Percentiles rank a stretch among this genome's conserved stretches.
Evolutionary conservation across 2,329 filamentous ascomycete genomes (phyloP).

Genomic region (Hypoxylon sp.): DNA sequence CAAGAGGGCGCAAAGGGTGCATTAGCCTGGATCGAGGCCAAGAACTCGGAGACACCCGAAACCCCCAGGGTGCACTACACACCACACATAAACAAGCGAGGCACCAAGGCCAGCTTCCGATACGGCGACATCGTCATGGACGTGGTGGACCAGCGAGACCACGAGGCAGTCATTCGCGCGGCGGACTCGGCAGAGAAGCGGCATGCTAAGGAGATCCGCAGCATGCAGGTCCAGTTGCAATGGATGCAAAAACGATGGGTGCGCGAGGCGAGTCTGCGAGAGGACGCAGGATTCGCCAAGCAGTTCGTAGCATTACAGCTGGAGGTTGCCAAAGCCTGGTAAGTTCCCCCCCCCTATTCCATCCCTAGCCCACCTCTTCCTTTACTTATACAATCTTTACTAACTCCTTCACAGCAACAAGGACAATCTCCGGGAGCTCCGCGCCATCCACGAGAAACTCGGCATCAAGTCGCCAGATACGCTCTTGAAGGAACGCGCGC

Average conservation of each 20-base stretch:
- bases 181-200: slow-evolving; percentile 70
- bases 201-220: slow-evolving; percentile 79
- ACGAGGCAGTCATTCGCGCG: slow-evolving; percentile 62
- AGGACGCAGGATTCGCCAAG: slow-evolving; percentile 87
- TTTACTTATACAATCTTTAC: slow-evolving; percentile 21
- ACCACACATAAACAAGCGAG: slow-evolving; percentile 35
- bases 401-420: slow-evolving; percentile 76
- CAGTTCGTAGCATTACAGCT: slow-evolving; percentile 81
- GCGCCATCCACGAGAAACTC: slow-evolving; percentile 76
- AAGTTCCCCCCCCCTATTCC: slow-evolving; percentile 54
- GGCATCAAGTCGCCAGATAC: slow-evolving; percentile 49
- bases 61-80: slow-evolving; percentile 14
- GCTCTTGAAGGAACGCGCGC: slow-evolving; percentile 44
- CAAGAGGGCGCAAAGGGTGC: slow-evolving; percentile 52
- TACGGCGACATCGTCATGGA: slow-evolving; percentile 63
- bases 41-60: slow-evolving; percentile 41
- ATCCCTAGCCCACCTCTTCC: slow-evolving; percentile 8
- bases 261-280: slow-evolving; percentile 81
- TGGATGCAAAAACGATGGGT: slow-evolving; percentile 85
- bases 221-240: slow-evolving; percentile 87
- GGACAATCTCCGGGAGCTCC: slow-evolving; percentile 85
- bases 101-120: slow-evolving; percentile 44
- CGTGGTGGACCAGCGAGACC: slow-evolving; percentile 48
- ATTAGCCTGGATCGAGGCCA: slow-evolving; percentile 48
- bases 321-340: slow-evolving; percentile 90